A percentile compares a stretch with the other conserved stretches of the same genome.
Evolutionary conservation across 495 filamentous ascomycete species (phyloP).

Genomic region (Aspergillus haitiensis): DNA sequence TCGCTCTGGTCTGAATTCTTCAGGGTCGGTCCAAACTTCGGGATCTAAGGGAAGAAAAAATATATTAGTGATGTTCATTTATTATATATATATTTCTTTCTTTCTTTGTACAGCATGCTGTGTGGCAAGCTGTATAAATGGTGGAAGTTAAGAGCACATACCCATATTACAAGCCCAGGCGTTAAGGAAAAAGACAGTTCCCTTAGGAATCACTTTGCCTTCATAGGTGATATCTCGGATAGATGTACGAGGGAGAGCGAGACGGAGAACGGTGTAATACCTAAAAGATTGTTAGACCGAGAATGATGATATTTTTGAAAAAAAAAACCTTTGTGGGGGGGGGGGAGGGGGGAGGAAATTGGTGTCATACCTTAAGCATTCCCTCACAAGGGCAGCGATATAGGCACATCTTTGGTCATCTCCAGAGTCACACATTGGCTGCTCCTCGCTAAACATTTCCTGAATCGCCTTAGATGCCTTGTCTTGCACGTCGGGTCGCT

Average conservation of each 20-base stretch:
- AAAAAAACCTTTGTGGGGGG: not conserved
- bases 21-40: constrained; percentile 58
- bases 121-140: not conserved
- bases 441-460: constrained; percentile 51
- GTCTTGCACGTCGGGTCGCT: constrained; percentile 59
- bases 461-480: constrained; percentile 57
- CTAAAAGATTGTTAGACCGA: constrained; percentile 19
- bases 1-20: constrained; percentile 59
- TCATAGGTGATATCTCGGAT: constrained; percentile 61
- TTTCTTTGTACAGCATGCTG: not conserved
- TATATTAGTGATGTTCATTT: not conserved
- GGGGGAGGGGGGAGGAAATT: not conserved
- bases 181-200: constrained; percentile 64
- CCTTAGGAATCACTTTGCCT: constrained; percentile 55
- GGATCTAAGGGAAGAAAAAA: constrained; percentile 40
- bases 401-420: constrained; percentile 65
- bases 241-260: constrained; percentile 60
- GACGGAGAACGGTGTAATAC: constrained; percentile 59
- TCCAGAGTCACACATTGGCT: constrained; percentile 56
- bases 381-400: constrained; percentile 57
- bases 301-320: not conserved
- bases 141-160: constrained; percentile 23
- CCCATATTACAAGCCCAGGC: constrained; percentile 66
- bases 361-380: constrained; percentile 52
- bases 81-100: not conserved